Base-by-base conservation (phyloP, 805 yeast species). In the Sugiyamaella qingdaonensis region DNA sequence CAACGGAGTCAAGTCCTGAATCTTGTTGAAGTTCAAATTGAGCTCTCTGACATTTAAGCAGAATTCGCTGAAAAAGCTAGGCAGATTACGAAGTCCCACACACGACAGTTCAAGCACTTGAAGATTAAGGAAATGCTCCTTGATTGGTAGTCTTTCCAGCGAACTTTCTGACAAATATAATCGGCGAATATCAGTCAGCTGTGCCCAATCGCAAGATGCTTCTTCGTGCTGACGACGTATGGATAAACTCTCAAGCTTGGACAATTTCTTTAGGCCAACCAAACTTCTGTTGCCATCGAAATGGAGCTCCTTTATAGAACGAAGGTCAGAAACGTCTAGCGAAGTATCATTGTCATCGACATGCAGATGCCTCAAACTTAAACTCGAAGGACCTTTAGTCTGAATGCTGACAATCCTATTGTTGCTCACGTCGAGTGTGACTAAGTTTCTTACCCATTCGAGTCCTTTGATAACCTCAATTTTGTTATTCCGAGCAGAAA, bases 101-200 rank as follows among this genome's bases (percentile, higher is more conserved):
- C 64, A 57, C 8, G 66, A 61, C 10, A 68, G 54, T 39, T 68
- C 73, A 41, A 68, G 58, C 11, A 52, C 48, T 34, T 65, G 65
- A 32, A 69, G 55, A 45, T 66, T 68, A 54, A 67, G 49, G 49
- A 64, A 68, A 13, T 63, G 63, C 41, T 62, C 59, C 14, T 42
- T 31, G 31, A 64, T 49, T 11, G 52, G 57, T 11, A 64, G 43
- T 13, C 46, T 53, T 4, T 39, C 27, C 19, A 62, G 54, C 16
- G 48, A 33, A 31, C 58, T 61, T 2, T 79, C 80, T 0, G 81
- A 73, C 31, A 78, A 51, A 54, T 73, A 73, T 33, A 78, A 56
- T 42, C 59, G 62, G 11, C 64, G 57, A 2, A 75, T 59, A 48
- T 73, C 74, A 14, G 57, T 51, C 44, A 66, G 24, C 29, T 50